Conservation (phyloP, 768 basidiomycete species). For the Hirschioporus abietinus region DNA sequence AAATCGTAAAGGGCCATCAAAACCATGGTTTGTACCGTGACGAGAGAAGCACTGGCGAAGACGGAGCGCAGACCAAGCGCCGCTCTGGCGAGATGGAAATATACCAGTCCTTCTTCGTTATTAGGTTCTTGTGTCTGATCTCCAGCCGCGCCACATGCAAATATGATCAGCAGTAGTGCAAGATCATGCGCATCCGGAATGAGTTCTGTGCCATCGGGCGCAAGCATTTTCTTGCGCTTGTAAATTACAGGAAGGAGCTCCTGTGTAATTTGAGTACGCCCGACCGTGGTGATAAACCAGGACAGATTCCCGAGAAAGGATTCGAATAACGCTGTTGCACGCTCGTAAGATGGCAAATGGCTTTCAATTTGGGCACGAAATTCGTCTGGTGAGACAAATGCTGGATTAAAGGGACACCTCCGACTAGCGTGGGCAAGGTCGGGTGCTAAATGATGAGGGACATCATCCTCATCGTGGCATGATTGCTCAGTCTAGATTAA, state of each 20-base stretch:
- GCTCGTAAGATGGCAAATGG: slow-evolving; percentile 50
- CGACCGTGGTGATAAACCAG: slow-evolving; percentile 75
- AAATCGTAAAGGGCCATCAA: slow-evolving; percentile 53
- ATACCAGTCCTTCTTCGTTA: slow-evolving; percentile 53
- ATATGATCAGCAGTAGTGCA: slow-evolving; percentile 40
- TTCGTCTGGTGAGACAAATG: slow-evolving; percentile 46
- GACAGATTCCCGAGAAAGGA: slow-evolving; percentile 70
- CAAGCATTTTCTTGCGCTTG: slow-evolving; percentile 12
- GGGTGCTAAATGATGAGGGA: neutral
- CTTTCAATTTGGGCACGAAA: slow-evolving; percentile 46
- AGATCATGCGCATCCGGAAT: slow-evolving; percentile 43
- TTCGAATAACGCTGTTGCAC: slow-evolving; percentile 49
- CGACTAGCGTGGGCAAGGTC: neutral
- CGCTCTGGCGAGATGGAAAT: slow-evolving; percentile 58
- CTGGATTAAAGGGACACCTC: slow-evolving; percentile 45
- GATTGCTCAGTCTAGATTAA: neutral
- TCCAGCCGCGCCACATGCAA: slow-evolving; percentile 50
- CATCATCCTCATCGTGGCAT: neutral
- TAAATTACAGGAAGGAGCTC: slow-evolving; percentile 41
- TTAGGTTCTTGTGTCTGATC: slow-evolving; percentile 25
- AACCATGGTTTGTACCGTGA: slow-evolving; percentile 67
- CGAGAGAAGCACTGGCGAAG: slow-evolving; percentile 54
- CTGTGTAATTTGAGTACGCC: slow-evolving; percentile 49
- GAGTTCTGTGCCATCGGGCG: slow-evolving; percentile 25
- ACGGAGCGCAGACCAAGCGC: slow-evolving; percentile 55